These are phyloP conservation scores for Chalciporus pseudorubinellus DNA, from an alignment of 768 basidiomycete genomes.

Conservation along the genomic window DNA sequence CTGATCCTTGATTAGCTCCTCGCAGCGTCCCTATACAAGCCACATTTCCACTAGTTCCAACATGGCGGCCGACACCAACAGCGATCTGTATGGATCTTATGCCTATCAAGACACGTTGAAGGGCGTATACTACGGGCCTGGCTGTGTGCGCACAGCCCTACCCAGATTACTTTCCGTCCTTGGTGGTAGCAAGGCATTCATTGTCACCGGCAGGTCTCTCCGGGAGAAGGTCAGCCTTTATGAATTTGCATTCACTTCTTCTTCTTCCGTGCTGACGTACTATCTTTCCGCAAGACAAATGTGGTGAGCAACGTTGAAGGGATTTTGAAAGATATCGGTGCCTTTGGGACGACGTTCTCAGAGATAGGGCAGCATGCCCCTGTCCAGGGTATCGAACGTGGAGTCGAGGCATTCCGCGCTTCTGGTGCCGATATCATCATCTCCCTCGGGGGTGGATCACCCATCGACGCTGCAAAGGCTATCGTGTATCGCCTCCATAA, in stretches of 20 bases:
- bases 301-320: constrained; percentile 26
- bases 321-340: constrained; percentile 53
- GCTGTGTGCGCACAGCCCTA: constrained; percentile 57
- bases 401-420: constrained; percentile 52
- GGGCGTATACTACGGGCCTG: constrained; percentile 71
- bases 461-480: constrained; percentile 75
- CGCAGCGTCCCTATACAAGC: too few species aligned
- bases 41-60: too few species aligned
- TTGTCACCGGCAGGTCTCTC: constrained; percentile 72
- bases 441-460: constrained; percentile 77
- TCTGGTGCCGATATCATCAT: constrained; percentile 66
- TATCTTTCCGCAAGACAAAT: constrained; percentile 19
- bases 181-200: constrained; percentile 58
- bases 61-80: constrained; percentile 16
- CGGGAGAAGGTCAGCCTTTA: constrained; percentile 48
- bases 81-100: constrained; percentile 51
- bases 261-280: constrained; percentile 10
- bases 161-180: constrained; percentile 57
- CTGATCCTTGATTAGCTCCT: not conserved
- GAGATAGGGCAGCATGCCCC: constrained; percentile 75
- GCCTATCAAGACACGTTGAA: constrained; percentile 66
- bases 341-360: constrained; percentile 67
- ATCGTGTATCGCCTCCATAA: constrained; percentile 63
- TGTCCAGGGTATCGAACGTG: constrained; percentile 60
- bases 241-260: not conserved